phyloP scores from a whole-genome alignment of 352 stramenopile species.

The Globisporangium ultimum region DNA sequence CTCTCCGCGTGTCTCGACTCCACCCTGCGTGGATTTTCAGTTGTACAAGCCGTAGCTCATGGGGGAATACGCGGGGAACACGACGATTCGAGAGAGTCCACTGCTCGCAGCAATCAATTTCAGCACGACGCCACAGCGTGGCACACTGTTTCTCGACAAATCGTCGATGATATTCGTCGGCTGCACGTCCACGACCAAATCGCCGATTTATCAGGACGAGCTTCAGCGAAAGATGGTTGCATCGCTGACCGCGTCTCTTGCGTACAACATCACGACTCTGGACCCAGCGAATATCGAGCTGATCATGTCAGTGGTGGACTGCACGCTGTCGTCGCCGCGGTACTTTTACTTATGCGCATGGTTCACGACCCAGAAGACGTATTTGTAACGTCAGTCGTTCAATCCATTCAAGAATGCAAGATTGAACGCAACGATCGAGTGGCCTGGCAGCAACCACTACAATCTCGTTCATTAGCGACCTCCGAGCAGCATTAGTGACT shows the following conservation, averaged over 20 bases:
- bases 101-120: constrained; percentile 24
- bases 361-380: constrained; percentile 10
- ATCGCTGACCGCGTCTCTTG: constrained; percentile 14
- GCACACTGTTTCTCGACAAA: constrained; percentile 29
- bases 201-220: constrained; percentile 27
- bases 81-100: constrained; percentile 24
- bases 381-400: constrained; percentile 15
- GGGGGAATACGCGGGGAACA: too few relatives aligned
- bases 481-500: constrained; percentile 14
- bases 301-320: constrained; percentile 37
- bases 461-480: constrained; percentile 23
- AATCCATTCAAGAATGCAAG: constrained; percentile 26
- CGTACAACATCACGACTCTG: constrained; percentile 31
- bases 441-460: constrained; percentile 22
- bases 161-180: neutral
- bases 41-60: too few relatives aligned
- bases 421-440: constrained; percentile 12
- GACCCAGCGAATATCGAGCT: constrained; percentile 20
- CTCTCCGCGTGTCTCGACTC: too few relatives aligned
- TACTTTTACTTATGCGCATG: constrained; percentile 29
- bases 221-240: constrained; percentile 27
- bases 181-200: neutral
- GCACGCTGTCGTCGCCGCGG: constrained; percentile 19
- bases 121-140: constrained; percentile 23
- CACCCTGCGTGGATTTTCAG: too few relatives aligned